phyloP scores from a whole-genome alignment of 2,329 filamentous ascomycete species.

The Fusarium sp. region DNA sequence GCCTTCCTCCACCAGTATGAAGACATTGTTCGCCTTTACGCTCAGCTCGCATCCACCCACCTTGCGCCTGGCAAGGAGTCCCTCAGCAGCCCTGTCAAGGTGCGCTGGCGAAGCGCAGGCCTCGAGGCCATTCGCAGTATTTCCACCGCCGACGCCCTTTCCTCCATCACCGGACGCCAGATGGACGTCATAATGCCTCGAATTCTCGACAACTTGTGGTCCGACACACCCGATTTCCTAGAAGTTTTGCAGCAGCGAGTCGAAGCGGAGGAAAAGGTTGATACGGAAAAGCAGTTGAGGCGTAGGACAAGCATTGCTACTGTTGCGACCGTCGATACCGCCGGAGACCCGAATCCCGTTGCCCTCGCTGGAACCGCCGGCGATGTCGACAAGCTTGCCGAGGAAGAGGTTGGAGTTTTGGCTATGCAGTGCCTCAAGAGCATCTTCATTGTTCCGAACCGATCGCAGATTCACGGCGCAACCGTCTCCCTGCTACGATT shows the following conservation, averaged over 20 bases:
- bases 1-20: conserved; percentile 86
- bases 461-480: conserved; percentile 82
- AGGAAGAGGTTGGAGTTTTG: conserved; percentile 87
- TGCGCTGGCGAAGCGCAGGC: conserved; percentile 82
- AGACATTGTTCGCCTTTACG: conserved; percentile 83
- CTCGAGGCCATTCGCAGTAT: conserved; percentile 85
- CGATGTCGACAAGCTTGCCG: conserved; percentile 89
- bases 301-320: conserved; percentile 85
- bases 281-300: conserved; percentile 71
- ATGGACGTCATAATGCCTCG: conserved; percentile 84
- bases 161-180: conserved; percentile 80
- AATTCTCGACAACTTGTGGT: conserved; percentile 88
- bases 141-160: conserved; percentile 82
- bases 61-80: conserved; percentile 63
- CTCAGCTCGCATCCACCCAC: conserved; percentile 79
- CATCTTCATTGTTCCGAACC: conserved; percentile 85
- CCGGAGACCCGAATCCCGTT: conserved; percentile 72
- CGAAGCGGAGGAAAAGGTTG: conserved; percentile 75
- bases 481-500: conserved; percentile 82
- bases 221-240: conserved; percentile 77
- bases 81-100: conserved; percentile 77
- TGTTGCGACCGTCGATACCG: conserved; percentile 73
- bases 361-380: conserved; percentile 84
- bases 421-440: conserved; percentile 89
- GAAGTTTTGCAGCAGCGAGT: conserved; percentile 75